These are phyloP conservation scores for Rhizophora mangle DNA, from an alignment of 345 rosid species.

Conservation along the genomic window DNA sequence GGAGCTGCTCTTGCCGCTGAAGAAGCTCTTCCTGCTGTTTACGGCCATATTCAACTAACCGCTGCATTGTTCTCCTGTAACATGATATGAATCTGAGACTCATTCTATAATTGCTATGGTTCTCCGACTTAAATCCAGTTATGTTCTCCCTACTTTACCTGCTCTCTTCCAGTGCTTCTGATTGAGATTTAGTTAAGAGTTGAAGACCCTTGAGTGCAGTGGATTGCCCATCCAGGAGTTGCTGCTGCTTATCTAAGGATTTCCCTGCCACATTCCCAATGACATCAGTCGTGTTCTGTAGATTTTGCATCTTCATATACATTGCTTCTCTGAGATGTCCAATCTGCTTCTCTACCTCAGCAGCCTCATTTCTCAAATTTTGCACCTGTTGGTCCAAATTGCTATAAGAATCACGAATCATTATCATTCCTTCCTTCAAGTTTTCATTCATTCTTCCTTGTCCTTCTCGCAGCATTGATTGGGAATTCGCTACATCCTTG, in stretches of 20 bases:
- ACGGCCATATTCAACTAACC: slow-evolving; percentile 55
- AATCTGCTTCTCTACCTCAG: slow-evolving; percentile 59
- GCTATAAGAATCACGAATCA: slow-evolving; percentile 46
- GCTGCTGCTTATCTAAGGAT: slow-evolving; percentile 67
- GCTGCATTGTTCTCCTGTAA: slow-evolving; percentile 54
- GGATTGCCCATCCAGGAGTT: slow-evolving; percentile 63
- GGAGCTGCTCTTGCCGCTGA: slow-evolving; percentile 67
- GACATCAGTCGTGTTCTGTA: slow-evolving; percentile 56
- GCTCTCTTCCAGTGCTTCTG: slow-evolving; percentile 77
- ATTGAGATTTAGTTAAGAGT: slow-evolving; percentile 58
- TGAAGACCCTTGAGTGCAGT: slow-evolving; percentile 65
- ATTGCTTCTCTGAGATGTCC: slow-evolving; percentile 45
- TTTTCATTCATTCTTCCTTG: slow-evolving; percentile 58
- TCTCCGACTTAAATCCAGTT: not conserved
- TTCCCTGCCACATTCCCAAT: slow-evolving; percentile 53
- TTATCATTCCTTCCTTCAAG: slow-evolving; percentile 55
- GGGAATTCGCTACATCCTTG: slow-evolving; percentile 54
- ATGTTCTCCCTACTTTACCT: slow-evolving; percentile 32
- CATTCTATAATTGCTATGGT: not conserved
- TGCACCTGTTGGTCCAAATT: slow-evolving; percentile 51
- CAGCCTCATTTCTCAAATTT: slow-evolving; percentile 47
- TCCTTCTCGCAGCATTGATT: slow-evolving; percentile 45
- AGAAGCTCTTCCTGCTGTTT: slow-evolving; percentile 65
- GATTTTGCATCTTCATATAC: slow-evolving; percentile 47
- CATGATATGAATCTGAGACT: slow-evolving; percentile 4